Percentiles rank a stretch among this genome's conserved stretches.
Evolutionary conservation across 2,329 filamentous ascomycete genomes (phyloP).

Genomic region (Aspergillus sp.): DNA sequence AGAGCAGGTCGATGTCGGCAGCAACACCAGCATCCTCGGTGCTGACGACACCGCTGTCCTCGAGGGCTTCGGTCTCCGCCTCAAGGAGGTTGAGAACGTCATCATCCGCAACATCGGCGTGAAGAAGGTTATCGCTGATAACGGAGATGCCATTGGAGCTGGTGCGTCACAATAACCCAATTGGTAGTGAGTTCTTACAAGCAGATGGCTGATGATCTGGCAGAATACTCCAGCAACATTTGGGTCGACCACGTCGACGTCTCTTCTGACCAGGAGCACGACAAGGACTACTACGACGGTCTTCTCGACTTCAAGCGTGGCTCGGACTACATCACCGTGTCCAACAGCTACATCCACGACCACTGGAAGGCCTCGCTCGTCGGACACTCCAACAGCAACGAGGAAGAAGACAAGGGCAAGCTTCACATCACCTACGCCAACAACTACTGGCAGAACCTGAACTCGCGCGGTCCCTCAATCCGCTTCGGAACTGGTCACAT

Average conservation of each 20-base stretch:
- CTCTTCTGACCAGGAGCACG: constrained; percentile 57
- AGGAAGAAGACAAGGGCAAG: constrained; percentile 59
- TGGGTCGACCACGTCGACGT: constrained; percentile 71
- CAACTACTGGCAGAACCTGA: constrained; percentile 66
- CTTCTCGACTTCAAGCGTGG: constrained; percentile 65
- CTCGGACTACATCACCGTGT: constrained; percentile 58
- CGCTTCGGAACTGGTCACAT: constrained; percentile 67
- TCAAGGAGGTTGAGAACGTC: constrained; percentile 58
- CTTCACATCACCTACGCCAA: constrained; percentile 65
- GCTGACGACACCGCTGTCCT: constrained; percentile 54
- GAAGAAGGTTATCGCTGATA: constrained; percentile 54
- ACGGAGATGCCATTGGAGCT: constrained; percentile 62
- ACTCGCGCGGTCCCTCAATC: constrained; percentile 62
- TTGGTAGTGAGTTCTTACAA: too few relatives aligned
- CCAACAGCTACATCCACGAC: constrained; percentile 55
- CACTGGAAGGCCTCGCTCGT: constrained; percentile 64
- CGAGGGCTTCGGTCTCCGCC: constrained; percentile 50
- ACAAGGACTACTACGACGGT: constrained; percentile 71
- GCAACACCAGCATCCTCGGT: constrained; percentile 55
- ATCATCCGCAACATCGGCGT: constrained; percentile 65
- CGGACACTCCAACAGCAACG: constrained; percentile 61
- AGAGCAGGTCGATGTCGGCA: constrained; percentile 47
- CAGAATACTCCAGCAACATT: constrained; percentile 48
- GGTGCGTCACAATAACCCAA: constrained; percentile 33
- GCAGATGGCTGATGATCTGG: background rate